A percentile compares a stretch with the other conserved stretches of the same genome.
Conservation (phyloP, 768 basidiomycete species). For the Pulveroboletus sp. region DNA sequence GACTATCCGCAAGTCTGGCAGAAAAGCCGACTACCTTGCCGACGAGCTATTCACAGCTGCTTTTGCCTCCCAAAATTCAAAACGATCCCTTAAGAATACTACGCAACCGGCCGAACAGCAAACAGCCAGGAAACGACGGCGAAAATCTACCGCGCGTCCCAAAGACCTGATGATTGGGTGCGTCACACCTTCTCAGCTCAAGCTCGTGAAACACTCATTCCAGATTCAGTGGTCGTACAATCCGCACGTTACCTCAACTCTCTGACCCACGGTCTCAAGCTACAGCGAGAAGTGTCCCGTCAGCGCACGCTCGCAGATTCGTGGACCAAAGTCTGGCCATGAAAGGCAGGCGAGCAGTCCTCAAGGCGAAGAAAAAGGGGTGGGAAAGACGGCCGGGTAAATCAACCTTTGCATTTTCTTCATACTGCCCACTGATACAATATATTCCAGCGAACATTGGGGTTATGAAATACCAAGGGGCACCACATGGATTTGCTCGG, state of each 20-base stretch:
- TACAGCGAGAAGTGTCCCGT: conserved; percentile 43
- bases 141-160: conserved; percentile 29
- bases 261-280: conserved; percentile 28
- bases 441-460: conserved; percentile 47
- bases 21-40: conserved; percentile 52
- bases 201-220: conserved; percentile 1
- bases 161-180: conserved; percentile 60
- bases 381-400: conserved; percentile 62
- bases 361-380: conserved; percentile 36
- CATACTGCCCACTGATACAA: not conserved
- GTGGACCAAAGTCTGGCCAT: conserved; percentile 47
- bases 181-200: not conserved
- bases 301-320: conserved; percentile 48
- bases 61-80: conserved; percentile 35
- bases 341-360: conserved; percentile 31
- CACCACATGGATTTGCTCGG: conserved; percentile 45
- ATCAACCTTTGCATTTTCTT: conserved; percentile 12
- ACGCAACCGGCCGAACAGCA: conserved; percentile 23
- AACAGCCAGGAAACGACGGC: conserved; percentile 25
- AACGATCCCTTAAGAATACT: conserved; percentile 10
- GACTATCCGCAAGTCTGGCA: conserved; percentile 13
- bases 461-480: conserved; percentile 48
- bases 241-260: conserved; percentile 43
- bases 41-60: conserved; percentile 62
- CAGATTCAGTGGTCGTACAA: conserved; percentile 45